Evolutionary conservation across 2,329 filamentous ascomycete species (phyloP), one percentile per base, ranked within the genome.

Genomic region (Sporothrix brasiliensis): DNA sequence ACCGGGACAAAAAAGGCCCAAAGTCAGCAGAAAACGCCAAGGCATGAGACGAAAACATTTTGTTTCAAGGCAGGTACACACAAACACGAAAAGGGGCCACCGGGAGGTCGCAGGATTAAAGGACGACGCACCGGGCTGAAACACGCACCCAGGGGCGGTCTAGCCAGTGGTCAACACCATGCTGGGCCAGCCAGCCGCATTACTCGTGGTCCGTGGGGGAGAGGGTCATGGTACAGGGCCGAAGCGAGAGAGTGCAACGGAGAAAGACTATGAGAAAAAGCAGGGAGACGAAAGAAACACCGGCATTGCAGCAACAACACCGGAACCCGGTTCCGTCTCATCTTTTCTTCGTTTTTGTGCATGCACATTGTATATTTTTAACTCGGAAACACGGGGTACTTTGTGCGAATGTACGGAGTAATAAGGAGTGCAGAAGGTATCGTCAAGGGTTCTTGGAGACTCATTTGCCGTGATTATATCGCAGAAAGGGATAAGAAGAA

Each of bases 321-420:
- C 67, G 67, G 68, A 69, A 63, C 68, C 68, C 56, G 68, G 68
- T 69, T 69, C 63, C 68, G 56, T 69, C 68, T 69, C 67, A 19
- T 49, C 66, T 60, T 49, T 60, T 52, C 2, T 34, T 66, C 19
- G 34, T 39, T 39, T 41, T 39, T 27, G 27, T 21, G 19, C 47
- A 50, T 66, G 27, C 27, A 49, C 61, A 19, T 13, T 49, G 44
- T 66, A n/a, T 34, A 49, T 34, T 41, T 60, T 41, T 53, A 56
- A 34, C 47, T 39, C 47, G 9, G 7, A 50, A 16, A 44, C 41
- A 13, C 11, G 41, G 41, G 41, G 11, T 44, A 44, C 41, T 34
- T 9, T 34, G 41, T 24, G 49, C n/a, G 49, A 63, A 63, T 13
- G 3, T 13, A 21, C 14, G n/a, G 34, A n/a, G 5, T 24, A 34